phyloP scores from a whole-genome alignment of 2,329 filamentous ascomycete genomes.

The Penicillium verrucosum region DNA sequence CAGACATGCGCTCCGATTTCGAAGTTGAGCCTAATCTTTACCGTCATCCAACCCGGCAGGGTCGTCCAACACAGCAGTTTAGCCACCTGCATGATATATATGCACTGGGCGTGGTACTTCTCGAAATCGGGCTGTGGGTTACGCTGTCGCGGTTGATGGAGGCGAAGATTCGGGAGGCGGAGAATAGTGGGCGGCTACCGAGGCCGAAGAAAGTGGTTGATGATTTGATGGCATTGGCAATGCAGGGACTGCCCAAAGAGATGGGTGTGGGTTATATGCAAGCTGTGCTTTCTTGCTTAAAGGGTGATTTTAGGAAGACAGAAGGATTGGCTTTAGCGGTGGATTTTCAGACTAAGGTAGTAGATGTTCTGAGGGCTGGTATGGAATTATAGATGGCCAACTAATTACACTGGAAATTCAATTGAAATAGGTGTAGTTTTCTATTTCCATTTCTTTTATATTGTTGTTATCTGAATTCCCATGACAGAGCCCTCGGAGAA shows the following conservation, averaged over 20 bases:
- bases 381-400: background rate
- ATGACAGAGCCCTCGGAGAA: too few relatives aligned
- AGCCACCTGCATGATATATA: constrained; percentile 38
- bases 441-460: too few relatives aligned
- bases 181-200: constrained; percentile 22
- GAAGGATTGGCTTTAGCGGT: constrained; percentile 24
- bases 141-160: constrained; percentile 29
- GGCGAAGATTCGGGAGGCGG: constrained; percentile 20
- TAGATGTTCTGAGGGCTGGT: constrained; percentile 17
- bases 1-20: constrained; percentile 25
- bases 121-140: constrained; percentile 38
- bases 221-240: constrained; percentile 20
- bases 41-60: constrained; percentile 34
- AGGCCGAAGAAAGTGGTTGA: constrained; percentile 19
- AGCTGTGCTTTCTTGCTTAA: constrained; percentile 25
- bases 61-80: constrained; percentile 28
- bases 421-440: too few relatives aligned
- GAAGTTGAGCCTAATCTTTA: constrained; percentile 29
- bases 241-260: constrained; percentile 21
- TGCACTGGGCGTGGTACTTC: constrained; percentile 37
- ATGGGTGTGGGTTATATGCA: constrained; percentile 25
- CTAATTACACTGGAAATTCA: too few relatives aligned
- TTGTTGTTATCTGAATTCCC: too few relatives aligned
- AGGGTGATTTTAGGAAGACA: constrained; percentile 18
- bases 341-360: constrained; percentile 26